Percentiles rank a stretch among this genome's conserved stretches.
phyloP scores from a whole-genome alignment of 208 protist genomes.

The Naegleria fowleri region DNA sequence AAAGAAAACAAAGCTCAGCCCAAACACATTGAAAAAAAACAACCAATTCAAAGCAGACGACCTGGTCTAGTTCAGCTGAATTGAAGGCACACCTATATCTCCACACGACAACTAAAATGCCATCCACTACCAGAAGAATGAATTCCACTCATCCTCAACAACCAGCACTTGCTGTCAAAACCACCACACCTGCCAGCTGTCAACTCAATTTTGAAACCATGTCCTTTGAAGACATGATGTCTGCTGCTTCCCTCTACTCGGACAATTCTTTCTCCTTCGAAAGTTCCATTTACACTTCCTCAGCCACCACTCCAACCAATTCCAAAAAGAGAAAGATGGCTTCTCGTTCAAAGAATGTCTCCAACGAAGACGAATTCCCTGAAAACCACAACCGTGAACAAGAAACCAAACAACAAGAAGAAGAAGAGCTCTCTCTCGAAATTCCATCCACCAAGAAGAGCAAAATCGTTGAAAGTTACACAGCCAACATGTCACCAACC shows the following conservation, averaged over 20 bases:
- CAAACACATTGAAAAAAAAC: no score
- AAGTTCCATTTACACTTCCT: not conserved
- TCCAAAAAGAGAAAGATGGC: not conserved
- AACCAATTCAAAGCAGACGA: no score
- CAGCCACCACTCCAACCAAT: no score
- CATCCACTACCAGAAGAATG: no score
- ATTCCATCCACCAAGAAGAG: not conserved
- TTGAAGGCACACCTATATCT: no score
- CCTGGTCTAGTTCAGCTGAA: no score
- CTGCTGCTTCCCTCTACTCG: not conserved
- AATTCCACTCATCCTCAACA: no score
- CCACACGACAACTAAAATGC: no score
- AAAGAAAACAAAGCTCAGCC: no score
- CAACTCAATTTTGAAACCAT: not conserved
- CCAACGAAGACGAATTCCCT: no score
- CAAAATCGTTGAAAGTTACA: not conserved
- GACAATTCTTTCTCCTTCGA: not conserved
- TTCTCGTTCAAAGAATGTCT: no score
- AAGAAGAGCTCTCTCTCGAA: not conserved
- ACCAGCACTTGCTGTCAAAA: not conserved
- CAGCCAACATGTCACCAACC: not conserved
- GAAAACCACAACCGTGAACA: no score
- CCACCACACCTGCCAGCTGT: not conserved
- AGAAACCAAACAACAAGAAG: not conserved
- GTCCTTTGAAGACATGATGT: not conserved